Percentiles rank a stretch among this genome's conserved stretches.
phyloP scores from a whole-genome alignment of 495 filamentous ascomycete species.

The Mycothermus thermophilus region DNA sequence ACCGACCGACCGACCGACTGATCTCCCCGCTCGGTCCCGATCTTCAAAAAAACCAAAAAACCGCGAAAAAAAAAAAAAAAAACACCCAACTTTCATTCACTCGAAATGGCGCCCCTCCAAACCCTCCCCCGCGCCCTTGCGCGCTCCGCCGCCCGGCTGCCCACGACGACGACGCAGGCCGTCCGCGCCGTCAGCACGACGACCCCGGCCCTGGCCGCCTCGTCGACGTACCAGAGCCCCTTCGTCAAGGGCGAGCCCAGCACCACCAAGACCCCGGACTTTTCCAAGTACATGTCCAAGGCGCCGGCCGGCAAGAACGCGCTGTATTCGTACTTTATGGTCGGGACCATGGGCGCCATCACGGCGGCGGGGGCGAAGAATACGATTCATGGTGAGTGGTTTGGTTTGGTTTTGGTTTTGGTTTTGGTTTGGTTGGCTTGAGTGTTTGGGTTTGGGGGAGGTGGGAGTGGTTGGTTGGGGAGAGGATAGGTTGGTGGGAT shows the following conservation, averaged over 20 bases:
- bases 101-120: conserved; percentile 34
- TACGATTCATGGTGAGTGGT: conserved; percentile 88
- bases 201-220: conserved; percentile 22
- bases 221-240: conserved; percentile 33
- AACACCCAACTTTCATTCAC: too few relatives aligned
- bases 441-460: conserved; percentile 4
- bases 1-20: not conserved
- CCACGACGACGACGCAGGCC: conserved; percentile 12
- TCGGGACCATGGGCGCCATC: conserved; percentile 82
- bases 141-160: conserved; percentile 25
- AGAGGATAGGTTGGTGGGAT: not conserved
- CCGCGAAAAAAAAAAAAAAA: too few relatives aligned
- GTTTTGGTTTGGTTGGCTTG: not conserved
- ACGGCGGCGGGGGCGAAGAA: conserved; percentile 88
- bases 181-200: conserved; percentile 37
- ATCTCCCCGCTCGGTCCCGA: not conserved
- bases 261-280: conserved; percentile 65
- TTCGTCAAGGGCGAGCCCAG: conserved; percentile 50
- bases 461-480: not conserved
- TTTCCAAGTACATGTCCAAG: conserved; percentile 71
- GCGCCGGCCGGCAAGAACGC: conserved; percentile 51
- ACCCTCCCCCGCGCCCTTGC: conserved; percentile 33
- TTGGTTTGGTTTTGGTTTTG: not conserved
- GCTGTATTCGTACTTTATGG: conserved; percentile 96
- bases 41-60: not conserved